Percentiles rank a stretch among this genome's conserved stretches.
Evolutionary conservation across 805 yeast species (phyloP).

Genomic region (Cyberlindnera americana): DNA sequence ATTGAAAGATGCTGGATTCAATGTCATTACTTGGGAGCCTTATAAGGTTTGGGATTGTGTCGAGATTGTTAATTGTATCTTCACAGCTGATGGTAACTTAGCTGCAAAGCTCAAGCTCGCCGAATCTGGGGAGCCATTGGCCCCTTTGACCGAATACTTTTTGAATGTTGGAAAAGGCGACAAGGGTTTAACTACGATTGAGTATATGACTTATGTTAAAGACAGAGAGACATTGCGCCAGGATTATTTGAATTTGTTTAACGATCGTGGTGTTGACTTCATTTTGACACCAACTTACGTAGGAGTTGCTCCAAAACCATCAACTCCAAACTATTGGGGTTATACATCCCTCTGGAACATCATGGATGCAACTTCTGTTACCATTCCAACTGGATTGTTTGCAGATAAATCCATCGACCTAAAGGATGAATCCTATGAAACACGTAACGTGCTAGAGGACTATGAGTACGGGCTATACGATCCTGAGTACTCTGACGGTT

Average conservation of each 20-base stretch:
- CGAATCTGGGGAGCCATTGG: conserved; percentile 67
- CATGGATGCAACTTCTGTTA: conserved; percentile 64
- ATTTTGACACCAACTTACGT: conserved; percentile 64
- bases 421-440: conserved; percentile 32
- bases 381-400: conserved; percentile 48
- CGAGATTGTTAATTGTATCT: conserved; percentile 52
- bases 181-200: conserved; percentile 41
- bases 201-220: conserved; percentile 51
- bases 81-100: conserved; percentile 65
- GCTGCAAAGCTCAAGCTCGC: conserved; percentile 48
- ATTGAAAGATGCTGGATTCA: conserved; percentile 55
- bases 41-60: conserved; percentile 55
- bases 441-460: conserved; percentile 32
- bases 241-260: conserved; percentile 50
- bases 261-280: conserved; percentile 55
- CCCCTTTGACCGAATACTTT: conserved; percentile 62
- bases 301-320: conserved; percentile 69
- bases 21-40: conserved; percentile 53
- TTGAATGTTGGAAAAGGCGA: conserved; percentile 58
- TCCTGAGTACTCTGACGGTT: conserved; percentile 50
- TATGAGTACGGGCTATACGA: conserved; percentile 27
- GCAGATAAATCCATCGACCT: conserved; percentile 43
- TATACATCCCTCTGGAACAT: conserved; percentile 73
- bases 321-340: conserved; percentile 69
- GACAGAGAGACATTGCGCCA: conserved; percentile 59